A percentile compares a stretch with the other conserved stretches of the same genome.
Conservation (phyloP, 805 yeast species). For the Cyberlindnera euphorbiae region DNA sequence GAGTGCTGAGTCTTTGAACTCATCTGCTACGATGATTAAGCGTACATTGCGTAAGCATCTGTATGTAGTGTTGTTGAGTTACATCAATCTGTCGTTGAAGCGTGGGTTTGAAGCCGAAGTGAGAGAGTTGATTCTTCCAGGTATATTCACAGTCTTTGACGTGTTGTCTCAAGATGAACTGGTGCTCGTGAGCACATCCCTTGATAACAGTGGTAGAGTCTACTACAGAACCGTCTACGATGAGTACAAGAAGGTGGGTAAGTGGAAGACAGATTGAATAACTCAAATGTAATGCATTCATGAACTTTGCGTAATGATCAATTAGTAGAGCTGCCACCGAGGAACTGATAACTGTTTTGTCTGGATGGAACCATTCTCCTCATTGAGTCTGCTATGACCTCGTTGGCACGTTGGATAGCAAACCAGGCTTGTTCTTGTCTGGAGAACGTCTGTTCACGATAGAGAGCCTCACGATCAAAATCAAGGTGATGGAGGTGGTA, state of each 20-base stretch:
- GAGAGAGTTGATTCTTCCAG: conserved; percentile 46
- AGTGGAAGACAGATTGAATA: conserved; percentile 49
- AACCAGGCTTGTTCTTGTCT: conserved; percentile 14
- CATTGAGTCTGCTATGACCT: not conserved
- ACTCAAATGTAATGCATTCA: too few species aligned
- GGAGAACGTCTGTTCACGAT: conserved; percentile 14
- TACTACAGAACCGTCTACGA: conserved; percentile 63
- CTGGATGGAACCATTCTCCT: conserved; percentile 4
- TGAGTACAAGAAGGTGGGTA: conserved; percentile 72
- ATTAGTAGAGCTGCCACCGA: conserved; percentile 1
- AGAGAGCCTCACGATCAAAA: conserved; percentile 5
- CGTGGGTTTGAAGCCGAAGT: conserved; percentile 42
- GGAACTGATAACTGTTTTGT: conserved; percentile 1
- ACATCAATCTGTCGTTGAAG: conserved; percentile 48
- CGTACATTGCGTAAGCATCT: conserved; percentile 59
- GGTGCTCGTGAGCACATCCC: conserved; percentile 51
- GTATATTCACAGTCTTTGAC: conserved; percentile 62
- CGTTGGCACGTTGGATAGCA: conserved; percentile 10
- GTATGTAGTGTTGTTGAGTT: conserved; percentile 55
- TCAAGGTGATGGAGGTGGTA: conserved; percentile 21
- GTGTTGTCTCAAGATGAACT: conserved; percentile 65
- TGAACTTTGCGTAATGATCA: too few species aligned
- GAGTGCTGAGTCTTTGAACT: conserved; percentile 38
- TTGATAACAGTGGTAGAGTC: conserved; percentile 67
- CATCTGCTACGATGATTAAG: conserved; percentile 52